These are phyloP conservation scores for Lachancea nothofagi DNA, from an alignment of 805 yeast species.

Conservation along the genomic window DNA sequence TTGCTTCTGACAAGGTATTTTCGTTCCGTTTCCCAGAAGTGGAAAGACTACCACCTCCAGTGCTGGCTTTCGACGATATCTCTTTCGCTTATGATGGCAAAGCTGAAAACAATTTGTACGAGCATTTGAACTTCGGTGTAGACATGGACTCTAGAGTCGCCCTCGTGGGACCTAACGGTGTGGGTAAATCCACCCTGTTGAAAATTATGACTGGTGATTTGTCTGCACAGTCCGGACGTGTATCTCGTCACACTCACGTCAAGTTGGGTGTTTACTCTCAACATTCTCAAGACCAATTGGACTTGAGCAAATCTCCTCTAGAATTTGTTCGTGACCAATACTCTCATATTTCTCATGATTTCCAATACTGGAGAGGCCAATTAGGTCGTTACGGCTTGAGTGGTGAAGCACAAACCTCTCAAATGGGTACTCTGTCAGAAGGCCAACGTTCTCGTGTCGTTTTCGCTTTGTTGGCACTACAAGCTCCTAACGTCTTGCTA, in stretches of 20 bases:
- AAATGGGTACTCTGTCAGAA: slow-evolving; percentile 97
- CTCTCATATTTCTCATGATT: slow-evolving; percentile 87
- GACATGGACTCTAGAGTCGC: slow-evolving; percentile 99
- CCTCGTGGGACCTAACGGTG: slow-evolving; percentile 97
- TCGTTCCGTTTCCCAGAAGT: slow-evolving; percentile 91
- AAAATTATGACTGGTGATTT: slow-evolving; percentile 95
- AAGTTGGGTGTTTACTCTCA: slow-evolving; percentile 98
- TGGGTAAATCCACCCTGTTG: slow-evolving; percentile 93
- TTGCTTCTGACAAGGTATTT: slow-evolving; percentile 87
- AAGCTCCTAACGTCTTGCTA: slow-evolving; percentile 88
- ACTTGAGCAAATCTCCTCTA: slow-evolving; percentile 87
- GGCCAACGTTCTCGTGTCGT: slow-evolving; percentile 99
- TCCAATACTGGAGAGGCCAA: slow-evolving; percentile 98
- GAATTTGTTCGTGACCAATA: slow-evolving; percentile 96
- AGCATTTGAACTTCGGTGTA: slow-evolving; percentile 90
- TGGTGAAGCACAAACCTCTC: slow-evolving; percentile 97
- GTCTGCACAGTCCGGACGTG: slow-evolving; percentile 88
- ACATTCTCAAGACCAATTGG: slow-evolving; percentile 98
- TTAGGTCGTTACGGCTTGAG: slow-evolving; percentile 97
- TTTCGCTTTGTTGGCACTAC: slow-evolving; percentile 91
- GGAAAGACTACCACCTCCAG: slow-evolving; percentile 98
- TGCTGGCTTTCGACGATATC: slow-evolving; percentile 90
- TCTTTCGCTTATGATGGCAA: slow-evolving; percentile 85
- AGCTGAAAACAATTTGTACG: slow-evolving; percentile 81
- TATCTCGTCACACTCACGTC: slow-evolving; percentile 93